These are phyloP conservation scores for Hemisphaericaspora xylanilytica DNA, from an alignment of 1,139 yeast genomes.

Conservation along the genomic window DNA sequence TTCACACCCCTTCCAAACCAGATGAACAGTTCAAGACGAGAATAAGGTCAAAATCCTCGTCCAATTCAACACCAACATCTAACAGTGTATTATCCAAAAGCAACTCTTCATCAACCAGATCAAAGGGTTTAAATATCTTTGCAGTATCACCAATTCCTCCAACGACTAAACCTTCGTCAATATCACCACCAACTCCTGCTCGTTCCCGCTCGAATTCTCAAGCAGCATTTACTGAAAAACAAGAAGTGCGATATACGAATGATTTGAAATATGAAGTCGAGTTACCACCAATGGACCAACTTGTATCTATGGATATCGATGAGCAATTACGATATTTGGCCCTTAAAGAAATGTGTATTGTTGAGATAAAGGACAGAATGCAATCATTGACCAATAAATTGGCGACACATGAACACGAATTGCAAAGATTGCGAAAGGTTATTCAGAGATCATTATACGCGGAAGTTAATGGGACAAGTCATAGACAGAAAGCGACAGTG, in stretches of 20 bases:
- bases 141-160: slow-evolving; percentile 14
- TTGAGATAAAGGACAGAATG: slow-evolving; percentile 54
- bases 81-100: slow-evolving; percentile 3
- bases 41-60: not conserved
- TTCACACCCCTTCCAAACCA: not conserved
- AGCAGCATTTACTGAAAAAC: not conserved
- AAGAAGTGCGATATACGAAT: not conserved
- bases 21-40: not conserved
- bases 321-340: slow-evolving; percentile 59
- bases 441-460: slow-evolving; percentile 41
- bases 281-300: slow-evolving; percentile 33
- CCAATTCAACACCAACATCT: not conserved
- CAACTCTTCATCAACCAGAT: slow-evolving; percentile 8
- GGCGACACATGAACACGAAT: slow-evolving; percentile 42
- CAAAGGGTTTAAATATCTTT: slow-evolving; percentile 13
- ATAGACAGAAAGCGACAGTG: slow-evolving; percentile 9
- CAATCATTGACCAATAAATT: slow-evolving; percentile 30
- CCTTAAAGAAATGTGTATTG: slow-evolving; percentile 58
- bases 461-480: slow-evolving; percentile 21
- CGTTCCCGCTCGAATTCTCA: not conserved
- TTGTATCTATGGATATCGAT: slow-evolving; percentile 40
- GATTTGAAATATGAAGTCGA: slow-evolving; percentile 28
- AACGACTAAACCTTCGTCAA: slow-evolving; percentile 1
- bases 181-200: slow-evolving; percentile 3
- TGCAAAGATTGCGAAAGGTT: slow-evolving; percentile 44